A percentile compares a stretch with the other conserved stretches of the same genome.
These are phyloP conservation scores for Lecanicillium sp. DNA, from an alignment of 2,329 filamentous ascomycete species.

Conservation along the genomic window DNA sequence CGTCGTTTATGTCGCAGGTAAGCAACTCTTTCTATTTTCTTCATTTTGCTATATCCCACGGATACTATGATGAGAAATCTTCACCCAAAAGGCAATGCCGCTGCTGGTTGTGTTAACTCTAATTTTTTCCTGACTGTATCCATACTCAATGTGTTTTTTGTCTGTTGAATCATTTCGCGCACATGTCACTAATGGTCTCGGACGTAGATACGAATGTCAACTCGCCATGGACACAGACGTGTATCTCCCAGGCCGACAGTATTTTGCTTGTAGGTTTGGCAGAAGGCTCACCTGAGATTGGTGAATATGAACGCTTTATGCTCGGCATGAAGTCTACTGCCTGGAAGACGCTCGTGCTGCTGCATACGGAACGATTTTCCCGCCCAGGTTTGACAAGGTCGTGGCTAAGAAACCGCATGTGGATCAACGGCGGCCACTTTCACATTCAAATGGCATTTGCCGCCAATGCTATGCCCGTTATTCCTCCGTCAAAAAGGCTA, in stretches of 20 bases:
- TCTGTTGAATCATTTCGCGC: too few species aligned
- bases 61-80: slow-evolving; percentile 44
- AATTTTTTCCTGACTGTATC: slow-evolving; percentile 56
- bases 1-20: slow-evolving; percentile 84
- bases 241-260: slow-evolving; percentile 92
- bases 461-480: slow-evolving; percentile 65
- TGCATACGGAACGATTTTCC: slow-evolving; percentile 86
- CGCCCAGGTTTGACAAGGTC: slow-evolving; percentile 74
- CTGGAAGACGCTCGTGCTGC: slow-evolving; percentile 79
- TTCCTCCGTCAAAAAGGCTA: slow-evolving; percentile 67
- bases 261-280: slow-evolving; percentile 88
- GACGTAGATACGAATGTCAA: slow-evolving; percentile 85
- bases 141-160: background rate
- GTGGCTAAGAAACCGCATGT: slow-evolving; percentile 87
- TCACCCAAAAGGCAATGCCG: slow-evolving; percentile 41
- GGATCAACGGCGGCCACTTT: slow-evolving; percentile 97
- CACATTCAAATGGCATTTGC: slow-evolving; percentile 94
- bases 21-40: slow-evolving; percentile 19
- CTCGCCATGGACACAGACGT: slow-evolving; percentile 96
- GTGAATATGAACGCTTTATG: slow-evolving; percentile 93
- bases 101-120: slow-evolving; percentile 53
- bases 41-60: background rate
- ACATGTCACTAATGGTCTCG: too few species aligned
- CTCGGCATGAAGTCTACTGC: slow-evolving; percentile 96
- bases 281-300: slow-evolving; percentile 81